These are phyloP conservation scores for Thermochaetoides thermophila DNA, from an alignment of 495 filamentous ascomycete genomes.

Conservation along the genomic window DNA sequence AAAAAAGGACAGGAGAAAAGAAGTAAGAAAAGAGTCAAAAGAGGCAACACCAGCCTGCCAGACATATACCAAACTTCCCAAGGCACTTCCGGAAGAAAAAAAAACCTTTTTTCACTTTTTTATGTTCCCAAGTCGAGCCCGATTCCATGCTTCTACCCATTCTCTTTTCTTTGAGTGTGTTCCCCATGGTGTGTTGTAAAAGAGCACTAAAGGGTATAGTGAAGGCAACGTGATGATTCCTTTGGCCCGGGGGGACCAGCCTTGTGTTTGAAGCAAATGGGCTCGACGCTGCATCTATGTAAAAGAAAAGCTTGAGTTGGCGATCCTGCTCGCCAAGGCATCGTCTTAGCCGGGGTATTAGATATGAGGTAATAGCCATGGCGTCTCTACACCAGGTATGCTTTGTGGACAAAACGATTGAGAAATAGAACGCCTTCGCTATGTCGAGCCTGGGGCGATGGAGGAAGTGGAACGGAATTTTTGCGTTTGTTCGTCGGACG, in stretches of 20 bases:
- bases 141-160: conserved; percentile 3
- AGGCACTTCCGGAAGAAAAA: conserved; percentile 1
- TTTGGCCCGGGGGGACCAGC: no score
- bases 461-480: conserved; percentile 10
- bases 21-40: not conserved
- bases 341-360: conserved; percentile 6
- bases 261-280: no score
- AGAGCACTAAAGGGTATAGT: not conserved
- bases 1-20: conserved; percentile 2
- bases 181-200: not conserved
- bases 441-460: conserved; percentile 18
- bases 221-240: not conserved
- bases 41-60: conserved; percentile 4
- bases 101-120: conserved; percentile 3
- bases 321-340: not conserved
- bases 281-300: no score
- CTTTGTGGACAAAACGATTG: conserved; percentile 1
- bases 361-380: no score
- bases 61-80: conserved; percentile 14
- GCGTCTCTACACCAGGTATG: conserved; percentile 3
- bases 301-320: no score
- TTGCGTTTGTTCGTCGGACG: no score
- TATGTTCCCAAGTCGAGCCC: conserved; percentile 10
- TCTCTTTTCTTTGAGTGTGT: not conserved
- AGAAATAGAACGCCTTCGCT: conserved; percentile 39